A percentile compares a stretch with the other conserved stretches of the same genome.
These are phyloP conservation scores for Coprinellus micaceus DNA, from an alignment of 768 basidiomycete genomes.

Conservation along the genomic window DNA sequence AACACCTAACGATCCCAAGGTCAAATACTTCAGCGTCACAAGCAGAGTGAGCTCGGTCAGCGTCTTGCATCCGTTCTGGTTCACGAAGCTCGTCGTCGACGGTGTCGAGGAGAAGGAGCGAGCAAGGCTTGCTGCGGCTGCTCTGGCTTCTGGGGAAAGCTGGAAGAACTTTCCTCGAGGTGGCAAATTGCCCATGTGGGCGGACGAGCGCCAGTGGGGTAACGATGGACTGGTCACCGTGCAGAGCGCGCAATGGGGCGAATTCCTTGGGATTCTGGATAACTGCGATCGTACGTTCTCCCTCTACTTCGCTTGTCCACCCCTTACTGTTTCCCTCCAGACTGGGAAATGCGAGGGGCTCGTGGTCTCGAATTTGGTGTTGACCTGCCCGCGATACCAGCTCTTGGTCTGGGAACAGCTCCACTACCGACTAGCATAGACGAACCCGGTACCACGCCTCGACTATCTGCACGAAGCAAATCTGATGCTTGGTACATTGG, in stretches of 20 bases:
- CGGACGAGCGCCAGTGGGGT: slow-evolving; percentile 59
- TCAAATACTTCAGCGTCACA: slow-evolving; percentile 91
- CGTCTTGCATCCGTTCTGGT: slow-evolving; percentile 95
- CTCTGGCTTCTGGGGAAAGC: slow-evolving; percentile 20
- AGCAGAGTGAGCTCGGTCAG: slow-evolving; percentile 63
- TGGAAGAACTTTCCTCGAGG: slow-evolving; percentile 4
- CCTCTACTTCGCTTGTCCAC: background rate
- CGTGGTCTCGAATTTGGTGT: slow-evolving; percentile 69
- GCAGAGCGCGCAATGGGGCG: slow-evolving; percentile 93
- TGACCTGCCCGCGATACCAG: slow-evolving; percentile 51
- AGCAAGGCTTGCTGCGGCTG: slow-evolving; percentile 39
- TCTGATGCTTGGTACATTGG: slow-evolving; percentile 43
- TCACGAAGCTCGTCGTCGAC: slow-evolving; percentile 92
- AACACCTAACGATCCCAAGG: slow-evolving; percentile 73
- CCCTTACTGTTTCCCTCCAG: slow-evolving; percentile 20
- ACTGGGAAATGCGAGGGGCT: slow-evolving; percentile 94
- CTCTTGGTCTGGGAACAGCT: slow-evolving; percentile 35
- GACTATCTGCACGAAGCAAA: background rate
- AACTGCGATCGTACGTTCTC: slow-evolving; percentile 68
- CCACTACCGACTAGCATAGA: slow-evolving; percentile 11
- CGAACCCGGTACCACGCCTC: background rate
- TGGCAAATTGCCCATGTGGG: slow-evolving; percentile 39
- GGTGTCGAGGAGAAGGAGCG: slow-evolving; percentile 67
- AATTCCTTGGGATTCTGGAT: slow-evolving; percentile 87
- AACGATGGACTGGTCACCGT: slow-evolving; percentile 92